phyloP scores from a whole-genome alignment of 768 basidiomycete species.

The Amanita subjunquillea region DNA sequence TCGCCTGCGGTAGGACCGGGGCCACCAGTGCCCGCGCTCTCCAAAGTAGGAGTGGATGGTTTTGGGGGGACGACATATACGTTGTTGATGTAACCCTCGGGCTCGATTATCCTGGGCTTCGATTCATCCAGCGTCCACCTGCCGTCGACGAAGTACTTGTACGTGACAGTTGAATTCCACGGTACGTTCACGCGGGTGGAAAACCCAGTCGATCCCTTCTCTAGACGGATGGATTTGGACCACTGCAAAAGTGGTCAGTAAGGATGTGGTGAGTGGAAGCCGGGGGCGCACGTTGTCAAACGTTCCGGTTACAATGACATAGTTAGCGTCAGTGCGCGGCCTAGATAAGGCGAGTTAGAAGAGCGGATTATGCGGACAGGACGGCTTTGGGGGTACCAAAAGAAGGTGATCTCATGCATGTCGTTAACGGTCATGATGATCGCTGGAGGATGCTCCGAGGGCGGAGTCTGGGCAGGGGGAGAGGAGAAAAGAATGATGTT shows the following conservation, averaged over 20 bases:
- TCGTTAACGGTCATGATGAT: constrained; percentile 13
- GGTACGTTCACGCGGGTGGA: constrained; percentile 42
- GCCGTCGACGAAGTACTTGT: constrained; percentile 79
- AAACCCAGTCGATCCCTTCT: constrained; percentile 45
- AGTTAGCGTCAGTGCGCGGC: constrained; percentile 44
- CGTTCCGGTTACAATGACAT: constrained; percentile 64
- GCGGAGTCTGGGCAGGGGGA: background rate
- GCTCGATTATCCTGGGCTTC: constrained; percentile 52
- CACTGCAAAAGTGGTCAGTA: constrained; percentile 29
- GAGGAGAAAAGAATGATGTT: background rate
- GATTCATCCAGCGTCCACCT: constrained; percentile 45
- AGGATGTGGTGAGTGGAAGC: background rate
- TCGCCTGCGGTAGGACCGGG: background rate
- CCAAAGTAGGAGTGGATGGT: constrained; percentile 14
- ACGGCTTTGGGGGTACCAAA: constrained; percentile 29
- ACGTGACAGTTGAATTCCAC: constrained; percentile 51
- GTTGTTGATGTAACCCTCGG: constrained; percentile 62
- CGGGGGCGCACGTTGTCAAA: constrained; percentile 58
- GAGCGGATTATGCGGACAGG: background rate
- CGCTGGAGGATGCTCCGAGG: background rate
- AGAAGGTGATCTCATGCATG: constrained; percentile 41
- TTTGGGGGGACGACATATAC: constrained; percentile 43
- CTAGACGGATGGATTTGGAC: constrained; percentile 46
- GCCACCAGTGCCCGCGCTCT: background rate
- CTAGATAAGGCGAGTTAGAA: constrained; percentile 21